A percentile compares a stretch with the other conserved stretches of the same genome.
Evolutionary conservation across 2,329 filamentous ascomycete species (phyloP).

Genomic region (Alternaria gaisen): DNA sequence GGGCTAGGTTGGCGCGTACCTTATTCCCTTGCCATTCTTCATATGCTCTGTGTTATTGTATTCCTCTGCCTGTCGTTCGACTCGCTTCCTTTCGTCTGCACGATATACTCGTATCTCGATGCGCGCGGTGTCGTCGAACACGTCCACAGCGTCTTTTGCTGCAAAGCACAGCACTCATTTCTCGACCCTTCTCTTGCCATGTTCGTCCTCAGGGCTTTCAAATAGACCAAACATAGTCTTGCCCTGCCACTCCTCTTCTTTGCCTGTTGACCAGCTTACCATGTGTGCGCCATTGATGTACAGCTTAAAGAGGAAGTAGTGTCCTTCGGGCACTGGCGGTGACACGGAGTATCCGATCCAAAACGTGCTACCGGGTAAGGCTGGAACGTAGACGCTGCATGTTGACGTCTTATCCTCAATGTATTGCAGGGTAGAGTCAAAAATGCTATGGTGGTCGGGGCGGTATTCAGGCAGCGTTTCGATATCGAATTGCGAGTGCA

Average conservation of each 20-base stretch:
- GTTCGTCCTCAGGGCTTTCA: conserved; percentile 41
- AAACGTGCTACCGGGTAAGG: conserved; percentile 51
- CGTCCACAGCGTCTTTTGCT: conserved; percentile 18
- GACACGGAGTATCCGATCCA: conserved; percentile 54
- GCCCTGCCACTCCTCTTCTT: conserved; percentile 54
- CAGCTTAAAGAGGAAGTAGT: conserved; percentile 58
- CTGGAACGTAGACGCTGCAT: conserved; percentile 48
- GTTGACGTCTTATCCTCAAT: conserved; percentile 40
- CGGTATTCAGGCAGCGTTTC: conserved; percentile 51
- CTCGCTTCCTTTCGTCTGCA: conserved; percentile 52
- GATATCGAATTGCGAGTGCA: conserved; percentile 56
- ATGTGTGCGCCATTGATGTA: conserved; percentile 52
- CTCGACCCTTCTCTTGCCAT: conserved; percentile 47
- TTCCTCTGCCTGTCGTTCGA: conserved; percentile 40
- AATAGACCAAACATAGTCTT: conserved; percentile 58
- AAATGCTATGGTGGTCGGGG: conserved; percentile 25
- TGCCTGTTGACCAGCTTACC: conserved; percentile 56
- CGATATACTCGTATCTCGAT: conserved; percentile 56
- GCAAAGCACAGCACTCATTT: conserved; percentile 55
- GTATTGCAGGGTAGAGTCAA: conserved; percentile 14
- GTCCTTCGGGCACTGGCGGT: conserved; percentile 39
- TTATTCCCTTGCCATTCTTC: conserved; percentile 32
- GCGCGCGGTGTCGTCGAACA: conserved; percentile 36
- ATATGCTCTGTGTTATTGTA: conserved; percentile 34
- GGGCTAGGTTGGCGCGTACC: conserved; percentile 31